phyloP scores from a whole-genome alignment of 176 grass and related monocot species.

The sorghum (Sorghum bicolor) region DNA sequence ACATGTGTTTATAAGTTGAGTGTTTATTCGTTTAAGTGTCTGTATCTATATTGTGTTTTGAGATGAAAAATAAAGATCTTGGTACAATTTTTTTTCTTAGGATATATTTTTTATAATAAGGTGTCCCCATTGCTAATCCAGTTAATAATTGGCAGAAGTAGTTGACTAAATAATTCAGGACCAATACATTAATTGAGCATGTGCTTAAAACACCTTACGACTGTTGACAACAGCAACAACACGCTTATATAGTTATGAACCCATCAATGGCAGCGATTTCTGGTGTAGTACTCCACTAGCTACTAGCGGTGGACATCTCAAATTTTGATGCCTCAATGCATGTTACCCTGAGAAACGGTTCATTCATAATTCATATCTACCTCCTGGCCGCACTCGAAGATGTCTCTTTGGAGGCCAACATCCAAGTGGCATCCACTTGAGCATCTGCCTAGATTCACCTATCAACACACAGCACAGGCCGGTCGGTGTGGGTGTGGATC shows the following conservation, averaged over 20 bases:
- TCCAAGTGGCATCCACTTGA: slow-evolving; percentile 12
- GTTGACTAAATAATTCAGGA: not conserved
- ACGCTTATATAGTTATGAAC: not conserved
- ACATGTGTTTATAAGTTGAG: too few species aligned
- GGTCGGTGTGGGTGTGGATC: slow-evolving; percentile 6
- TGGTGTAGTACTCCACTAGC: not conserved
- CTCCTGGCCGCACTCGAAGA: not conserved
- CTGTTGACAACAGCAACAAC: not conserved
- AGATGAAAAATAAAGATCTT: too few species aligned
- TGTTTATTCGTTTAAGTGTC: too few species aligned
- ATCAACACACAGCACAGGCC: not conserved
- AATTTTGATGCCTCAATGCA: not conserved
- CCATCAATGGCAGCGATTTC: not conserved
- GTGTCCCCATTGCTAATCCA: not conserved
- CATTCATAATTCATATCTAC: not conserved
- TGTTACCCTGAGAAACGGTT: not conserved
- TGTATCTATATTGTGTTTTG: too few species aligned
- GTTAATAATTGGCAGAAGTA: not conserved
- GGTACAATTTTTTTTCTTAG: too few species aligned
- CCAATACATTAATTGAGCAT: not conserved
- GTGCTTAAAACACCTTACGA: not conserved
- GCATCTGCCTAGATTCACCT: slow-evolving; percentile 1
- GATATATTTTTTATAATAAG: too few species aligned
- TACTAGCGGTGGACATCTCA: not conserved
- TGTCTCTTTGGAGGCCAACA: slow-evolving; percentile 25